Evolutionary conservation across 108 stramenopile genomes (phyloP), one percentile per base, ranked within the genome.

Genomic region (Pseudonitzschia multistriata): DNA sequence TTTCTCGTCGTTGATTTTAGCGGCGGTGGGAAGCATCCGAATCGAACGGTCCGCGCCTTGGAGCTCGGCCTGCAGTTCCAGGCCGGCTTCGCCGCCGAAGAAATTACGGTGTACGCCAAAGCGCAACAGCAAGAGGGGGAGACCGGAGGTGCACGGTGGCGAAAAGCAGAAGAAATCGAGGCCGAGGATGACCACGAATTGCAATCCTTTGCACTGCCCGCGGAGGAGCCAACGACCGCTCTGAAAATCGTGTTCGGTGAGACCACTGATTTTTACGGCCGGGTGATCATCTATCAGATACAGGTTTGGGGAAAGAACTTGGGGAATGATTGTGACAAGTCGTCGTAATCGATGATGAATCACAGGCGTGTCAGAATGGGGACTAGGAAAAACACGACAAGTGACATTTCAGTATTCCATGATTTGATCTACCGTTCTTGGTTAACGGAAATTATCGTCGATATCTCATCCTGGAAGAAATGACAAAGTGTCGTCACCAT

Each of bases 221-320:
- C 19, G 29, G 57, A 30, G 10, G 33, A 59, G 17, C 31, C 29
- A 30, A 59, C 57, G 3, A 54, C 47, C 30, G 72, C 81, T 0
- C 53, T 85, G 19, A 82, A 74, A 47, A 47, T 88, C 19, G 67
- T 36, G 11, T 85, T 84, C 31, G 71, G 73, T 28, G 83, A 81
- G 24, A 79, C 76, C 21, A 74, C 76, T 5, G 86, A 88, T 53
- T 84, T 88, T 57, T 88, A 88, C 60, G 83, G 83, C 11, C 74
- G 86, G n/a, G 67, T 88, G 7, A 87, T 72, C 14, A 56, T 84
- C 13, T 87, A 87, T 68, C 79, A 72, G 47, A 42, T 87, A 17
- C 72, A 84, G 68, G 71, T 84, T 14, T 87, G 83, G 82, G 86
- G 22, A 33, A 66, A 25, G 85, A 85, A 59, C 57, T 59, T 0